Base-by-base conservation (phyloP, 768 basidiomycete genomes). In the Vararia minispora region DNA sequence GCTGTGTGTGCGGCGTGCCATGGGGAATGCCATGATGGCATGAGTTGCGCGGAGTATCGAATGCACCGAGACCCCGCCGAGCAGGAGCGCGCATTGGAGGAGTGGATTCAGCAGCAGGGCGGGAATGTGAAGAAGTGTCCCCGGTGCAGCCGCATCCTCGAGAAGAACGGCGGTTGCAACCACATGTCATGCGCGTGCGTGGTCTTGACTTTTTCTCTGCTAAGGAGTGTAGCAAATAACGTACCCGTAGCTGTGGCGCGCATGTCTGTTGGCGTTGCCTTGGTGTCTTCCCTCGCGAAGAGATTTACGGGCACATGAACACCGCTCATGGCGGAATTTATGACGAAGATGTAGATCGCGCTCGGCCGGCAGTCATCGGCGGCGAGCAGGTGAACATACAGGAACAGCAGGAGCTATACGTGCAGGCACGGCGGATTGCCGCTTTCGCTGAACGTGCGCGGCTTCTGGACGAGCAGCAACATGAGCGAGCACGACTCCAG, bases 241-340 rank as follows among this genome's bases (percentile, higher is more conserved):
- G 16, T 33, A n/a, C 13, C 20, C 20, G 31, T 17, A 33, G 31
- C 11, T 33, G 31, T 17, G 64, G 65, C 3, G 61, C 61, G 8
- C 72, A 76, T 48, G 62, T 74, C 18, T 74, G 71, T 42, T 75
- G 72, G 77, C 54, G 55, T 6, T 79, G 77, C 40, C 53, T 72
- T 58, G 54, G 54, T 6, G 34, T 58, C 4, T 76, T 76, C 33
- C 42, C 41, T 0, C 14, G 3, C 0, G 40, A 23, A 0, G 49
- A 53, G 5, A 59, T 66, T 12, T 65, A 67, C 32, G 1, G 7
- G 0, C 71, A 72, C 32, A 63, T 73, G 65, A 35, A 35, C 8
- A 11, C 1, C 0, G 51, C 20, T 2, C 65, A 66, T 44, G 59
- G 57, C 23, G 46, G 49, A n/a, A 54, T 57, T 14, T 33, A 58